Conservation (phyloP, 805 yeast species). For the Ogataea nakhonphanomensis region DNA sequence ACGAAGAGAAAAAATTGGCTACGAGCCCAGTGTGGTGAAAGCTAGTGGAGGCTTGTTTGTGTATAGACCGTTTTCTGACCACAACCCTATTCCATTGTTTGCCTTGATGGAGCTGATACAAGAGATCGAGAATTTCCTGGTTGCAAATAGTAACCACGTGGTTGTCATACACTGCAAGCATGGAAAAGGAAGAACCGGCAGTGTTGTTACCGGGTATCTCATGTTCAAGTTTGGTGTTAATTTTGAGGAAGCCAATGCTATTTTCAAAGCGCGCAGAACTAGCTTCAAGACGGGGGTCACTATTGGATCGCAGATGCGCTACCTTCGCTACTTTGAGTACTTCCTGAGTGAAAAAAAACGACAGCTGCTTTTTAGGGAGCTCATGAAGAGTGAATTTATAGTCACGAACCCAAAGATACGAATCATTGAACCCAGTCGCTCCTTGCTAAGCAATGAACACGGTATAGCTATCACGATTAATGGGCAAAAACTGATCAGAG, state of each 20-base stretch:
- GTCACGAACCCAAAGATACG: conserved; percentile 6
- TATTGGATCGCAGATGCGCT: conserved; percentile 65
- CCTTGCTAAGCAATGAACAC: conserved; percentile 5
- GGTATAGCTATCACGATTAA: conserved; percentile 5
- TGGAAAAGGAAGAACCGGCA: conserved; percentile 91
- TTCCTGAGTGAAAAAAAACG: conserved; percentile 12
- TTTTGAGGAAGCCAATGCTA: conserved; percentile 44
- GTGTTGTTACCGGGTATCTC: conserved; percentile 66
- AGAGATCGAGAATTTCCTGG: conserved; percentile 44
- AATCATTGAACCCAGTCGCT: conserved; percentile 8
- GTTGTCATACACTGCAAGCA: conserved; percentile 84
- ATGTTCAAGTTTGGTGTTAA: conserved; percentile 43
- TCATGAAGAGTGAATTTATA: conserved; percentile 4
- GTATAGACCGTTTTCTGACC: conserved; percentile 68
- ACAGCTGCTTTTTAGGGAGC: conserved; percentile 5
- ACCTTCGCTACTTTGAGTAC: conserved; percentile 49
- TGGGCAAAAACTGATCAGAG: background rate
- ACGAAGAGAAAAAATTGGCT: conserved; percentile 51
- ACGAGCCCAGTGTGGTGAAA: conserved; percentile 29
- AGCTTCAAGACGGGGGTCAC: conserved; percentile 65
- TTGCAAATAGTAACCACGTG: conserved; percentile 29
- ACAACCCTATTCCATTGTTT: conserved; percentile 65
- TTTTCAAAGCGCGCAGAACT: conserved; percentile 54
- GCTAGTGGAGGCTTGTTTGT: conserved; percentile 38
- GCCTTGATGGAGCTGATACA: conserved; percentile 43